phyloP scores from a whole-genome alignment of 352 stramenopile genomes.

The Plasmopara viticola region DNA sequence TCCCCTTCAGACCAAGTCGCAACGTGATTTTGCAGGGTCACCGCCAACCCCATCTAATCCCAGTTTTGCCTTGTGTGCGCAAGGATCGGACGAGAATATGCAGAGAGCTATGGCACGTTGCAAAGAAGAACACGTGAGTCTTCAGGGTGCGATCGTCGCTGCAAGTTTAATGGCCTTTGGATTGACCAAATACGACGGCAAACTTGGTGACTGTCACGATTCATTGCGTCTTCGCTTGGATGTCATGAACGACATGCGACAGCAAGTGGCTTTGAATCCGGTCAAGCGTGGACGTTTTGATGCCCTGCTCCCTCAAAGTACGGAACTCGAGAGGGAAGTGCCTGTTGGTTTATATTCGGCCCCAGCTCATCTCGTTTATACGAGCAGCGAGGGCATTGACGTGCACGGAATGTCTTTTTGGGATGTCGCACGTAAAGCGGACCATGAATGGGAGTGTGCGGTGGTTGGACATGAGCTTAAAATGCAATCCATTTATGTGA shows the following conservation, averaged over 20 bases:
- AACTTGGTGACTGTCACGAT: slow-evolving; percentile 20
- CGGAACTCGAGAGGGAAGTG: slow-evolving; percentile 10
- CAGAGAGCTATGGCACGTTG: slow-evolving; percentile 29
- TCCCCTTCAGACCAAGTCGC: slow-evolving; percentile 27
- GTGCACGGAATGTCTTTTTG: slow-evolving; percentile 36
- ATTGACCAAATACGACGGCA: slow-evolving; percentile 27
- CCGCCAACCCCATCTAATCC: slow-evolving; percentile 29
- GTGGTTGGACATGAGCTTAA: slow-evolving; percentile 50
- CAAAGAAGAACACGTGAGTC: slow-evolving; percentile 29
- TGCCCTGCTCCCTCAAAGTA: slow-evolving; percentile 5
- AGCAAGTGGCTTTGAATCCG: slow-evolving; percentile 12
- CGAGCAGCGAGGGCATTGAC: slow-evolving; percentile 38
- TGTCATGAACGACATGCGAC: slow-evolving; percentile 40
- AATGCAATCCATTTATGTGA: slow-evolving; percentile 53
- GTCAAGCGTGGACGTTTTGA: slow-evolving; percentile 16
- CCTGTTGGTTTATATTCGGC: slow-evolving; percentile 46
- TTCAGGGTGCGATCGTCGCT: slow-evolving; percentile 41
- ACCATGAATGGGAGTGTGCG: slow-evolving; percentile 38
- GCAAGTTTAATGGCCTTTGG: slow-evolving; percentile 41
- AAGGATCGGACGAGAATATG: slow-evolving; percentile 39
- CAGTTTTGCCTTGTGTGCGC: slow-evolving; percentile 42
- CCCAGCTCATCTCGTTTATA: slow-evolving; percentile 40
- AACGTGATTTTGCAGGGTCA: slow-evolving; percentile 35
- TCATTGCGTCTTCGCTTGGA: slow-evolving; percentile 45
- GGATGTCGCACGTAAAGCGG: slow-evolving; percentile 43